Percentiles rank a stretch among this genome's conserved stretches.
phyloP scores from a whole-genome alignment of 768 basidiomycete genomes.

The Neoboletus magnificus region DNA sequence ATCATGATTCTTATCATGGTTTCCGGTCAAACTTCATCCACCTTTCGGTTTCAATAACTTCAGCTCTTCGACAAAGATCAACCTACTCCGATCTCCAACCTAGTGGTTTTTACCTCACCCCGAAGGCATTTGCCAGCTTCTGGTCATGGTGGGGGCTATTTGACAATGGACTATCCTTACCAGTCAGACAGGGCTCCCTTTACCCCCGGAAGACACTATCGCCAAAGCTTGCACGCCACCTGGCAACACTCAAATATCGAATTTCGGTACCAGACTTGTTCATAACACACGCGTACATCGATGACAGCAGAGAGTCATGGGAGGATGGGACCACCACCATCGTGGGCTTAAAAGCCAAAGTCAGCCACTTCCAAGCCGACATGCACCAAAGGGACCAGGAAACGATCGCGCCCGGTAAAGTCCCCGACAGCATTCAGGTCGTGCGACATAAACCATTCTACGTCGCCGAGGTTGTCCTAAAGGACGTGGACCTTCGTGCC shows the following conservation, averaged over 20 bases:
- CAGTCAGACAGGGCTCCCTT: conserved; percentile 83
- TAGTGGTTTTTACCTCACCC: conserved; percentile 83
- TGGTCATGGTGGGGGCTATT: conserved; percentile 91
- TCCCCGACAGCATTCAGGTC: conserved; percentile 55
- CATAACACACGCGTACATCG: conserved; percentile 84
- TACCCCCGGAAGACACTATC: conserved; percentile 70
- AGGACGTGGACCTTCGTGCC: conserved; percentile 71
- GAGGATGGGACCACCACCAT: conserved; percentile 70
- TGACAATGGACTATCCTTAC: conserved; percentile 71
- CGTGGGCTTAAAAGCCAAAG: conserved; percentile 81
- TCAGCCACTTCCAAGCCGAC: conserved; percentile 81
- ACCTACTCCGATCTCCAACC: conserved; percentile 27
- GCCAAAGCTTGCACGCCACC: conserved; percentile 83
- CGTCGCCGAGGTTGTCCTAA: conserved; percentile 79
- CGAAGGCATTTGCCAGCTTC: conserved; percentile 83
- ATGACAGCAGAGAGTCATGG: conserved; percentile 81
- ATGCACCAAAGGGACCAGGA: conserved; percentile 92
- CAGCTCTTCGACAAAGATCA: conserved; percentile 44
- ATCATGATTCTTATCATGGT: conserved; percentile 73
- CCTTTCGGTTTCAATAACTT: conserved; percentile 79
- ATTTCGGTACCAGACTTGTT: conserved; percentile 73
- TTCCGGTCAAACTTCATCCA: conserved; percentile 96
- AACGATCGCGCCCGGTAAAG: conserved; percentile 52
- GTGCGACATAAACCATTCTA: conserved; percentile 81
- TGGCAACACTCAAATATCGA: conserved; percentile 91